These are phyloP conservation scores for Heracleum sosnowskyi DNA, from an alignment of 129 eudicot species.

Conservation along the genomic window DNA sequence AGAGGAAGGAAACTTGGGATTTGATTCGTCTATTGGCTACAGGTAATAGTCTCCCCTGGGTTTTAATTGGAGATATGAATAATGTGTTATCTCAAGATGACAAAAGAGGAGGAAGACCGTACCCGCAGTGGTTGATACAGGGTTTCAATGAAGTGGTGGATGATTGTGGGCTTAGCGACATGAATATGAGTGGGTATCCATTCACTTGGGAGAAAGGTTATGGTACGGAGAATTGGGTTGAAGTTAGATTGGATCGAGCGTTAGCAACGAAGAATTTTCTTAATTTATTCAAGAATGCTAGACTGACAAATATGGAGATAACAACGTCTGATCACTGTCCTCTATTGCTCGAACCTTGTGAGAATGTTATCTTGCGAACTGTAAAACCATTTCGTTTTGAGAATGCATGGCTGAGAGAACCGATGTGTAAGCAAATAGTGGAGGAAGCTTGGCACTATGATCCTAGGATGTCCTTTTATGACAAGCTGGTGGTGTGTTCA, in stretches of 20 bases:
- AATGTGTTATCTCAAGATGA: background rate
- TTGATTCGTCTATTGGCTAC: accelerated
- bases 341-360: background rate
- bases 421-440: background rate
- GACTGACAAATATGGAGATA: background rate
- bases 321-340: background rate
- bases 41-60: background rate
- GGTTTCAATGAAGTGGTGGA: background rate
- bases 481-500: background rate
- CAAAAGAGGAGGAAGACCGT: background rate
- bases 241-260: background rate
- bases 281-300: background rate
- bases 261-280: no score
- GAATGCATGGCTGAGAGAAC: background rate
- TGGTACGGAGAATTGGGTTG: background rate
- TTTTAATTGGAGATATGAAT: background rate
- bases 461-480: background rate
- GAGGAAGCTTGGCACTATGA: background rate
- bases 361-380: accelerated
- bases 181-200: background rate
- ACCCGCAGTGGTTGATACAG: background rate
- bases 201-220: background rate
- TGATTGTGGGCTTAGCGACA: background rate
- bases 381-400: background rate
- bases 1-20: background rate